phyloP scores from a whole-genome alignment of 2,329 filamentous ascomycete species.

The Epichloe sylvatica region DNA sequence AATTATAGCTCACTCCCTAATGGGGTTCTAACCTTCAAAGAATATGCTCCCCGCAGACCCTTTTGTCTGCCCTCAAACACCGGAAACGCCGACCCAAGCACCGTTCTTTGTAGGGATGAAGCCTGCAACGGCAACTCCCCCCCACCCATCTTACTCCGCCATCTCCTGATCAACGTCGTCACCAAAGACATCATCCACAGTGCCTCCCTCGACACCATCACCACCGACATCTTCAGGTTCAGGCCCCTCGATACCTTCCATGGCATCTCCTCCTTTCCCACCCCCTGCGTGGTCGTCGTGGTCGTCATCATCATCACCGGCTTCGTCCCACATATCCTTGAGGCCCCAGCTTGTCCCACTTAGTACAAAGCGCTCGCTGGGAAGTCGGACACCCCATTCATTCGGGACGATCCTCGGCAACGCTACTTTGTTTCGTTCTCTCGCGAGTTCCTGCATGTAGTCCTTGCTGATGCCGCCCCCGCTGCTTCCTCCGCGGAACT shows the following conservation, averaged over 20 bases:
- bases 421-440: conserved; percentile 52
- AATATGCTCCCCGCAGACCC: neutral
- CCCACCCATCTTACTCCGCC: conserved; percentile 26
- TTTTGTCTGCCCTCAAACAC: conserved; percentile 2
- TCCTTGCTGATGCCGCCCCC: conserved; percentile 52
- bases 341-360: conserved; percentile 53
- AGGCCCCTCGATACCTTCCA: conserved; percentile 32
- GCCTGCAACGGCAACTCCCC: neutral
- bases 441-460: conserved; percentile 61
- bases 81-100: conserved; percentile 5
- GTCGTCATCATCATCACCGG: conserved; percentile 28
- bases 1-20: neutral
- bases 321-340: conserved; percentile 42
- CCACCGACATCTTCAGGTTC: conserved; percentile 29
- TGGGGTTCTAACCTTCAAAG: neutral
- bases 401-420: conserved; percentile 48
- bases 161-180: conserved; percentile 43
- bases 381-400: conserved; percentile 54
- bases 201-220: conserved; percentile 35
- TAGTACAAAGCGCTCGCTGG: conserved; percentile 54
- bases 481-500: conserved; percentile 46
- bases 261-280: conserved; percentile 29
- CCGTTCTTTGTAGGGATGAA: neutral
- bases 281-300: conserved; percentile 31
- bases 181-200: conserved; percentile 41